phyloP scores from a whole-genome alignment of 176 grass and related monocot genomes.

The Rhynchospora pubera region DNA sequence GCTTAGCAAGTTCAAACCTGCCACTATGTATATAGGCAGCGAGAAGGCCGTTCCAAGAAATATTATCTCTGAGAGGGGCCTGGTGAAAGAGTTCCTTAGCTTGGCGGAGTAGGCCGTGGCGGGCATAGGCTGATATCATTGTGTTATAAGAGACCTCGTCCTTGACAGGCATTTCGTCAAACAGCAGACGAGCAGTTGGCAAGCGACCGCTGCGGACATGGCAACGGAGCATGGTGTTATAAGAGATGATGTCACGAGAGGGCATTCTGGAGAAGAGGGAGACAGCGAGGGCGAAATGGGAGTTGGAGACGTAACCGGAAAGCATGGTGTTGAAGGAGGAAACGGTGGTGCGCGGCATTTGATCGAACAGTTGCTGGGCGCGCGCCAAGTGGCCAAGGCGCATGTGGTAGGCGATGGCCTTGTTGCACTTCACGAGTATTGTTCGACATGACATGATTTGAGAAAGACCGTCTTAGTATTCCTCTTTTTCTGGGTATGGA shows the following conservation, averaged over 20 bases:
- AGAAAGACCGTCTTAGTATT: too few species aligned
- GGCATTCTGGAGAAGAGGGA: slow-evolving; percentile 54
- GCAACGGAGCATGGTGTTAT: slow-evolving; percentile 66
- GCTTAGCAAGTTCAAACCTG: slow-evolving; percentile 40
- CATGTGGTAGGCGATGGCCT: slow-evolving; percentile 64
- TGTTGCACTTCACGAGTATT: slow-evolving; percentile 63
- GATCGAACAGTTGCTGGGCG: slow-evolving; percentile 57
- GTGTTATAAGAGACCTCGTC: slow-evolving; percentile 68
- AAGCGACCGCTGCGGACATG: slow-evolving; percentile 45
- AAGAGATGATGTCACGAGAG: slow-evolving; percentile 61
- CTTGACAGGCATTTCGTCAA: slow-evolving; percentile 65
- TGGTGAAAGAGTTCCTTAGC: slow-evolving; percentile 65
- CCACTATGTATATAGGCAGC: slow-evolving; percentile 70
- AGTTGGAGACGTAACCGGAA: slow-evolving; percentile 63
- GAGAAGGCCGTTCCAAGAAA: slow-evolving; percentile 87
- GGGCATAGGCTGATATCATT: slow-evolving; percentile 76
- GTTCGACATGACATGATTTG: too few species aligned
- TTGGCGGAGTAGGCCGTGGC: slow-evolving; percentile 49
- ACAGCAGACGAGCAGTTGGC: slow-evolving; percentile 44
- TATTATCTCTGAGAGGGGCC: slow-evolving; percentile 48
- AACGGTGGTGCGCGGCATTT: slow-evolving; percentile 55
- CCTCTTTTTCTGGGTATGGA: too few species aligned
- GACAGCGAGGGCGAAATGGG: slow-evolving; percentile 35
- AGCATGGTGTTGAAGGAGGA: slow-evolving; percentile 93
- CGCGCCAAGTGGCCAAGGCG: slow-evolving; percentile 38